A percentile compares a stretch with the other conserved stretches of the same genome.
phyloP scores from a whole-genome alignment of 352 stramenopile genomes.

The Phytophthora brassicae region DNA sequence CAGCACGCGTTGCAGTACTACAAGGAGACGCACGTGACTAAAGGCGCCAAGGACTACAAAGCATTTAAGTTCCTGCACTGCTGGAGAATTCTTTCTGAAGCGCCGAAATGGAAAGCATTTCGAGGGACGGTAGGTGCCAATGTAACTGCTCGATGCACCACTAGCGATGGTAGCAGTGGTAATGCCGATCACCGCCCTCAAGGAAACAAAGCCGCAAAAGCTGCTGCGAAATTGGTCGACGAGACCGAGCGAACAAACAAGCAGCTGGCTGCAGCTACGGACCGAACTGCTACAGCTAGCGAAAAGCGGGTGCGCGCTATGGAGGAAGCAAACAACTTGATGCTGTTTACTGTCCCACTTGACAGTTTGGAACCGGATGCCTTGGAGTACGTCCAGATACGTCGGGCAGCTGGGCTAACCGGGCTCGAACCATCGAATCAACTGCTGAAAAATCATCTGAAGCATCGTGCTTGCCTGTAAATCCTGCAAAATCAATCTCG shows the following conservation, averaged over 20 bases:
- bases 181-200: too few relatives aligned
- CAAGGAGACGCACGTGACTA: neutral
- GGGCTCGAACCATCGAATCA: too few relatives aligned
- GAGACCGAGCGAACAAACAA: neutral
- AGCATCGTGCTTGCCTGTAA: too few relatives aligned
- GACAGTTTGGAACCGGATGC: neutral
- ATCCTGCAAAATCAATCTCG: too few relatives aligned
- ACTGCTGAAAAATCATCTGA: neutral
- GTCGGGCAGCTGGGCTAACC: neutral
- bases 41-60: neutral
- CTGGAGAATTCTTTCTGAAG: constrained; percentile 2
- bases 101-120: neutral
- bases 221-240: neutral
- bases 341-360: neutral
- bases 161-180: too few relatives aligned
- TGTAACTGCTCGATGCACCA: neutral
- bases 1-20: neutral
- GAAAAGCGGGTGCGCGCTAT: neutral
- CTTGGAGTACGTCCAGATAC: neutral
- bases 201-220: neutral
- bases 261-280: neutral
- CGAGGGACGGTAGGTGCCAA: neutral
- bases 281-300: neutral
- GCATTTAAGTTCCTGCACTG: constrained; percentile 2
- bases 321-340: neutral